These are phyloP conservation scores for Mycocentrospora acerina DNA, from an alignment of 2,329 filamentous ascomycete genomes.

Conservation along the genomic window DNA sequence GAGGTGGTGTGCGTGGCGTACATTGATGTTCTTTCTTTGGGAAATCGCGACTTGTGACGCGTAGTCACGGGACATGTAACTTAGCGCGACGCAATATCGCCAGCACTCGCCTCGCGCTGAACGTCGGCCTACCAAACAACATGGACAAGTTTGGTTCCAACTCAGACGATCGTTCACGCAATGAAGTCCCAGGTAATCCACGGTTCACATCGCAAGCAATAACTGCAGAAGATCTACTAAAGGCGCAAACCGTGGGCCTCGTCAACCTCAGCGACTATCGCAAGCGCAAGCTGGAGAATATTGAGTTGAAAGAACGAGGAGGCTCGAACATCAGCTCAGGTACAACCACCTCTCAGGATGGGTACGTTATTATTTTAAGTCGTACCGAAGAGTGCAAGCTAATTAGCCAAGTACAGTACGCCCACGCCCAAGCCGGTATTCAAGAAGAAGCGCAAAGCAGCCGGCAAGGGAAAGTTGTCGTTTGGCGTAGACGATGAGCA, in stretches of 20 bases:
- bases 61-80: not conserved
- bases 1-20: constrained; percentile 1
- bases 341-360: constrained; percentile 57
- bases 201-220: constrained; percentile 76
- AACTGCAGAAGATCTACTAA: constrained; percentile 78
- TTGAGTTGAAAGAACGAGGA: constrained; percentile 86
- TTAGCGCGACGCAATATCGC: constrained; percentile 1
- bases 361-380: constrained; percentile 52
- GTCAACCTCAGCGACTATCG: constrained; percentile 92
- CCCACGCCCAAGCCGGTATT: constrained; percentile 50
- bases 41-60: not conserved
- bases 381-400: constrained; percentile 37
- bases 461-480: constrained; percentile 63
- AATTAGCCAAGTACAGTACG: constrained; percentile 60
- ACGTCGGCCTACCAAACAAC: not conserved
- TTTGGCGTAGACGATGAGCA: constrained; percentile 72
- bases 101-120: not conserved
- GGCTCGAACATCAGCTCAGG: constrained; percentile 63
- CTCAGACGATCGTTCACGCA: constrained; percentile 19
- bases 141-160: constrained; percentile 36
- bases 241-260: constrained; percentile 84
- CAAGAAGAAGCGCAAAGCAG: constrained; percentile 60
- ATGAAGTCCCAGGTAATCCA: constrained; percentile 39
- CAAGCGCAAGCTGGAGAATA: constrained; percentile 90
- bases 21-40: constrained; percentile 2